Percentiles rank a stretch among this genome's conserved stretches.
Conservation (phyloP, 352 stramenopile species). For the Globisporangium perplexum region DNA sequence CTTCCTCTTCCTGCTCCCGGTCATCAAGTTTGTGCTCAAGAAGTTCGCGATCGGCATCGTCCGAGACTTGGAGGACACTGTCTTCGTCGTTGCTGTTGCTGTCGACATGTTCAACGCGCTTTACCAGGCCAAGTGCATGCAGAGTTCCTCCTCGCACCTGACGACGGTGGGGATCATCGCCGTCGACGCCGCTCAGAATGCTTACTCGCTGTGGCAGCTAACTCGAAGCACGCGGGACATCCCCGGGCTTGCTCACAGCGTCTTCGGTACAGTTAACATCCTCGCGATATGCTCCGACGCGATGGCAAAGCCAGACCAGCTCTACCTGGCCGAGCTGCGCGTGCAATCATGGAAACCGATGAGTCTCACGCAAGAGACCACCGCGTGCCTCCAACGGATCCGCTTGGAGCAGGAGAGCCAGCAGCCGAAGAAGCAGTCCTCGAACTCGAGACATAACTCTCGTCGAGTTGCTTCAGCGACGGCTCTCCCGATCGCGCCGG, state of each 20-base stretch:
- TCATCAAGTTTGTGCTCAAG: slow-evolving; percentile 8
- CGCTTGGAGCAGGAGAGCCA: not conserved
- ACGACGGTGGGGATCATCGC: slow-evolving; percentile 14
- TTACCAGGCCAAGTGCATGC: slow-evolving; percentile 16
- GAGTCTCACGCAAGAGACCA: not conserved
- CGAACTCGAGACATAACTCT: not conserved
- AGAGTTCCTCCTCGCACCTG: slow-evolving; percentile 9
- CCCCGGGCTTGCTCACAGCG: not conserved
- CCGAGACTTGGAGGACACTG: slow-evolving; percentile 3
- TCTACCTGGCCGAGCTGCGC: not conserved
- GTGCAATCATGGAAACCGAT: slow-evolving; percentile 4
- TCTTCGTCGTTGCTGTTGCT: not conserved
- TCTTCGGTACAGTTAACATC: not conserved
- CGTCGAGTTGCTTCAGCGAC: not conserved
- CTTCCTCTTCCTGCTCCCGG: slow-evolving; percentile 8
- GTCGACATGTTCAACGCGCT: slow-evolving; percentile 13
- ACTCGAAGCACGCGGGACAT: not conserved
- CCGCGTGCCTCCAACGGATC: not conserved
- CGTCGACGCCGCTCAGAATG: slow-evolving; percentile 6
- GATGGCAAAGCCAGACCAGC: not conserved
- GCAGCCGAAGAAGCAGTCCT: not conserved
- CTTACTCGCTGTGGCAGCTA: slow-evolving; percentile 1
- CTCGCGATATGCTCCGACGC: not conserved
- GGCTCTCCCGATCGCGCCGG: too few relatives aligned
- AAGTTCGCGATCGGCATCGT: not conserved